Evolutionary conservation across 2,329 filamentous ascomycete genomes (phyloP).

Genomic region (Elsinoe perseae): DNA sequence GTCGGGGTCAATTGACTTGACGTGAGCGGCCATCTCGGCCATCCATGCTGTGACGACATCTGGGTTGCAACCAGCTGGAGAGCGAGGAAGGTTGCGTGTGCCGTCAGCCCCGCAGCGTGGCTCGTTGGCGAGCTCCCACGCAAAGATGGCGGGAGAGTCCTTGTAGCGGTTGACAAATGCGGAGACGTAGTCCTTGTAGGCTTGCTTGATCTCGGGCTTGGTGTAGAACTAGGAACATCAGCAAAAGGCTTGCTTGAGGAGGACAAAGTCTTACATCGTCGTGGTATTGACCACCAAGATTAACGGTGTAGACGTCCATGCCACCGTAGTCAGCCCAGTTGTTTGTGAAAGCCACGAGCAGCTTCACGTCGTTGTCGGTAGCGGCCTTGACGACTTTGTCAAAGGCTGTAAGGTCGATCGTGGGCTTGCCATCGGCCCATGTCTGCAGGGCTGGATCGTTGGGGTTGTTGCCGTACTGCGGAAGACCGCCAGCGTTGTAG

Average conservation of each 20-base stretch:
- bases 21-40: conserved; percentile 47
- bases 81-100: conserved; percentile 44
- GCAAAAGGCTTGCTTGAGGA: not conserved
- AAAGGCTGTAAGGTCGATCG: conserved; percentile 40
- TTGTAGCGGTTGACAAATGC: conserved; percentile 53
- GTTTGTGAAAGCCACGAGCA: conserved; percentile 49
- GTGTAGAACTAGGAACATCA: conserved; percentile 19
- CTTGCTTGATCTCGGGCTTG: conserved; percentile 17
- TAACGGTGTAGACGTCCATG: conserved; percentile 53
- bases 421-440: conserved; percentile 41
- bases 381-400: conserved; percentile 48
- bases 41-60: conserved; percentile 43
- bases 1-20: conserved; percentile 46
- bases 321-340: conserved; percentile 55
- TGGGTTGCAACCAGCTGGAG: conserved; percentile 28
- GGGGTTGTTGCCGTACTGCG: conserved; percentile 45
- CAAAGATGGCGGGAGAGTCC: conserved; percentile 52
- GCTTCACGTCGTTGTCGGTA: conserved; percentile 43
- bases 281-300: conserved; percentile 46
- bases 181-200: conserved; percentile 56
- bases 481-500: conserved; percentile 38
- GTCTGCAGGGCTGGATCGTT: conserved; percentile 43
- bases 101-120: conserved; percentile 54
- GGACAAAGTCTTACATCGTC: conserved; percentile 36
- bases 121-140: conserved; percentile 63